A percentile compares a stretch with the other conserved stretches of the same genome.
phyloP scores from a whole-genome alignment of 2,329 filamentous ascomycete genomes.

The Chalaropsis thielavioides region DNA sequence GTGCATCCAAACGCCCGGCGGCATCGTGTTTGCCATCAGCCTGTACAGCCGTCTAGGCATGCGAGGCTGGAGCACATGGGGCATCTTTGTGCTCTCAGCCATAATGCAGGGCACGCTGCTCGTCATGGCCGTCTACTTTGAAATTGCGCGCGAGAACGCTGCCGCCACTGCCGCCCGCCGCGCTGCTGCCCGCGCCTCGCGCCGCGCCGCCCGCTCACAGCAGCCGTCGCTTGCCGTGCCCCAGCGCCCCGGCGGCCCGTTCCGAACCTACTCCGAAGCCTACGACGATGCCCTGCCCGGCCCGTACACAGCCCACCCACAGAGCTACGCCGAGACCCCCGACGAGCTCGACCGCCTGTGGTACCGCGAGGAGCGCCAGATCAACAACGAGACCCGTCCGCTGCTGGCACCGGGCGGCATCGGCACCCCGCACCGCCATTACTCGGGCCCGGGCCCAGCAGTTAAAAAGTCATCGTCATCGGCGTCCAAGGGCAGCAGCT shows the following conservation, averaged over 20 bases:
- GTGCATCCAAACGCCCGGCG: slow-evolving; percentile 91
- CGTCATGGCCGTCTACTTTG: slow-evolving; percentile 65
- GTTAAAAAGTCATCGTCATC: not conserved
- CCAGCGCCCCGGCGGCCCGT: slow-evolving; percentile 27
- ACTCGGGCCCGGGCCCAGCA: not conserved
- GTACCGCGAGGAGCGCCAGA: slow-evolving; percentile 37
- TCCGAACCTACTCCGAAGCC: slow-evolving; percentile 35
- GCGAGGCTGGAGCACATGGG: slow-evolving; percentile 90
- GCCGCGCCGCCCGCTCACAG: slow-evolving; percentile 20
- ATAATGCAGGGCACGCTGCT: slow-evolving; percentile 70
- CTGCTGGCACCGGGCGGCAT: slow-evolving; percentile 37
- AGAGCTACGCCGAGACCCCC: slow-evolving; percentile 37
- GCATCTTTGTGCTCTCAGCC: slow-evolving; percentile 77
- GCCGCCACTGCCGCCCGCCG: slow-evolving; percentile 22
- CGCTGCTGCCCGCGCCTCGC: slow-evolving; percentile 24
- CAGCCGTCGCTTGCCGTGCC: slow-evolving; percentile 18
- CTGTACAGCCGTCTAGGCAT: slow-evolving; percentile 64
- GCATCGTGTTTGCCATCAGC: slow-evolving; percentile 77
- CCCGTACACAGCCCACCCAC: slow-evolving; percentile 37
- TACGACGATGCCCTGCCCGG: slow-evolving; percentile 38
- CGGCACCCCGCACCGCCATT: slow-evolving; percentile 28
- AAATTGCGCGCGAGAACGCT: slow-evolving; percentile 29
- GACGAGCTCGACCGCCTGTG: slow-evolving; percentile 37
- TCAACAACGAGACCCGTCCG: slow-evolving; percentile 36
- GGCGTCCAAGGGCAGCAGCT: not conserved